phyloP scores from a whole-genome alignment of 495 filamentous ascomycete species.

The Hypoxylon crocopeplum region DNA sequence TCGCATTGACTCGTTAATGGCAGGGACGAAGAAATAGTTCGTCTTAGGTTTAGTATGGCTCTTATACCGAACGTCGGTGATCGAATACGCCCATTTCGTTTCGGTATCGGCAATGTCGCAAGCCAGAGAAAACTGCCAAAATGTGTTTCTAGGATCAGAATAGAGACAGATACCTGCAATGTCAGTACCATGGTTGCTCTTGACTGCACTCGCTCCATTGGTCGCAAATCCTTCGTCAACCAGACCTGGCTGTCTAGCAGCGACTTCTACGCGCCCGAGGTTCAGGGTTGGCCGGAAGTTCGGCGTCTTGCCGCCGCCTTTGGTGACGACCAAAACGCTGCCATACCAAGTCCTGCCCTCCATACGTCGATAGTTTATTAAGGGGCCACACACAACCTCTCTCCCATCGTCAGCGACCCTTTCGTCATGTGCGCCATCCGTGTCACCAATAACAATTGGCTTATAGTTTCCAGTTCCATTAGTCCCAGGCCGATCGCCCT shows the following conservation, averaged over 20 bases:
- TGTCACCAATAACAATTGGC: slow-evolving; percentile 50
- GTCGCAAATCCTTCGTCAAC: slow-evolving; percentile 10
- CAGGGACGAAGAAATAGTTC: slow-evolving; percentile 76
- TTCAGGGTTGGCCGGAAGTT: slow-evolving; percentile 40
- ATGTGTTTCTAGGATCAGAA: slow-evolving; percentile 75
- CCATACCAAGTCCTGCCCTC: slow-evolving; percentile 78
- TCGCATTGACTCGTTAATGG: slow-evolving; percentile 82
- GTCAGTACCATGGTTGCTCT: slow-evolving; percentile 39
- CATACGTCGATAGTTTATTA: slow-evolving; percentile 87
- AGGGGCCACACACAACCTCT: slow-evolving; percentile 77
- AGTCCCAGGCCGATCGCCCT: slow-evolving; percentile 34
- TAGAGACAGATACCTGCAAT: slow-evolving; percentile 71
- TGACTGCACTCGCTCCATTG: slow-evolving; percentile 29
- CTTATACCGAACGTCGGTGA: slow-evolving; percentile 56
- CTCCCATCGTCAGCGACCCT: slow-evolving; percentile 46
- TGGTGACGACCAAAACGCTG: slow-evolving; percentile 81
- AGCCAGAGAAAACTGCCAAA: slow-evolving; percentile 78
- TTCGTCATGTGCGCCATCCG: slow-evolving; percentile 38
- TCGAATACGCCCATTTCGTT: slow-evolving; percentile 65
- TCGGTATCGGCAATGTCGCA: slow-evolving; percentile 63
- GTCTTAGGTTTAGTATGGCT: slow-evolving; percentile 53
- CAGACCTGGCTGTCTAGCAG: slow-evolving; percentile 22
- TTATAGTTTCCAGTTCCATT: slow-evolving; percentile 43
- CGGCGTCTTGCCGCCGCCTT: slow-evolving; percentile 62
- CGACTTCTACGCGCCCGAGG: slow-evolving; percentile 36